Conservation (phyloP, 2,329 filamentous ascomycete genomes). For the Plectosphaerella plurivora region DNA sequence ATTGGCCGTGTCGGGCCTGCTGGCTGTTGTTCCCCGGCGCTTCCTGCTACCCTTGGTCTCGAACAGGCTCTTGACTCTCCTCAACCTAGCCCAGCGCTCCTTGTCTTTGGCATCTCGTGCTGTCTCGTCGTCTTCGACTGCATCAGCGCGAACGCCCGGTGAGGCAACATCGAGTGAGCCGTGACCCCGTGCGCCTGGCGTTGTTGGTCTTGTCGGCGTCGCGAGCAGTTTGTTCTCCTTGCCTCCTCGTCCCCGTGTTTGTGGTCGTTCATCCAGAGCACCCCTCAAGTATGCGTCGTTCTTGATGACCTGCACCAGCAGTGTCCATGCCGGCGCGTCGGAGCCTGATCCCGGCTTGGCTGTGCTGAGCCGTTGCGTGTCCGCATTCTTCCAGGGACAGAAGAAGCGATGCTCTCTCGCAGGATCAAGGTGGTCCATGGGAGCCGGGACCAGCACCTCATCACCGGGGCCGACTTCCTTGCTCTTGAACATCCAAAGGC, state of each 20-base stretch:
- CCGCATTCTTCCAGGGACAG: constrained; percentile 71
- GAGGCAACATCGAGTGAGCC: constrained; percentile 11
- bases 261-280: constrained; percentile 11
- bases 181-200: constrained; percentile 4
- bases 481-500: constrained; percentile 89
- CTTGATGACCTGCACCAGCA: constrained; percentile 48
- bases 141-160: constrained; percentile 17
- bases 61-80: constrained; percentile 67
- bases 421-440: constrained; percentile 65
- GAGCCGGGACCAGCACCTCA: constrained; percentile 51
- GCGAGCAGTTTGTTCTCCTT: constrained; percentile 12
- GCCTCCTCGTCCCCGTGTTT: constrained; percentile 9
- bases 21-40: constrained; percentile 31
- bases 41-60: constrained; percentile 60
- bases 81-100: constrained; percentile 67
- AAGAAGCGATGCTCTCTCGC: constrained; percentile 75
- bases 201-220: constrained; percentile 9
- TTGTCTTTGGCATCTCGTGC: constrained; percentile 58
- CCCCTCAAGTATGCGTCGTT: constrained; percentile 53
- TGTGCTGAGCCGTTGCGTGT: constrained; percentile 48
- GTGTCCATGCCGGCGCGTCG: constrained; percentile 48
- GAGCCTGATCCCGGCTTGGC: constrained; percentile 26
- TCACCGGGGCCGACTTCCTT: constrained; percentile 57
- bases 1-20: constrained; percentile 35
- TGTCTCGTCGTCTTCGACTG: constrained; percentile 44